phyloP scores from a whole-genome alignment of 768 basidiomycete genomes.

The Pleurotus sapidus region DNA sequence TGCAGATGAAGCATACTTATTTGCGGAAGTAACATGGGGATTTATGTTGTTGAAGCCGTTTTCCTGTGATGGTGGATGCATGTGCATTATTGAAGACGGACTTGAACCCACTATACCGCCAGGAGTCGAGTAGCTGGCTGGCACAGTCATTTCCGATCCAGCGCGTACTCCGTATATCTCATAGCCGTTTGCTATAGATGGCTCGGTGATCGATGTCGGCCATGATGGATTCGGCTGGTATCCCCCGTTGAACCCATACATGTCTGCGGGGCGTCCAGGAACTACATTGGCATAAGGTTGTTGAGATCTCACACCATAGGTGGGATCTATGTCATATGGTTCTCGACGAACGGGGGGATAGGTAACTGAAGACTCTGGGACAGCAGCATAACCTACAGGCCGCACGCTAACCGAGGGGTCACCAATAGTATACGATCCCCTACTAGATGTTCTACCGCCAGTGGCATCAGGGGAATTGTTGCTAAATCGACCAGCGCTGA shows the following conservation, averaged over 20 bases:
- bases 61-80: background rate
- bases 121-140: background rate
- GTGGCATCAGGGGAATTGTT: slow-evolving; percentile 70
- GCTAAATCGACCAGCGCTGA: slow-evolving; percentile 60
- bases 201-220: slow-evolving; percentile 24
- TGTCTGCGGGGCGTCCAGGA: slow-evolving; percentile 33
- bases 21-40: slow-evolving; percentile 7
- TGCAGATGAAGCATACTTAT: background rate
- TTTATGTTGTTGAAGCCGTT: background rate
- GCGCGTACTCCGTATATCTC: background rate
- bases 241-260: slow-evolving; percentile 11
- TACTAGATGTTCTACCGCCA: slow-evolving; percentile 39
- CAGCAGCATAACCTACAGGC: slow-evolving; percentile 18
- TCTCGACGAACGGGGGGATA: slow-evolving; percentile 30
- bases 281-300: slow-evolving; percentile 25
- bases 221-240: slow-evolving; percentile 18
- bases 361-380: slow-evolving; percentile 22
- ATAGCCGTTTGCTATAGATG: slow-evolving; percentile 11
- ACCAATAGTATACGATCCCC: slow-evolving; percentile 27
- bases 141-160: background rate
- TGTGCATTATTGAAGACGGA: background rate
- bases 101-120: background rate
- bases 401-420: slow-evolving; percentile 35
- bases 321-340: slow-evolving; percentile 35
- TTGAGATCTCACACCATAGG: slow-evolving; percentile 23